Base-by-base conservation (phyloP, 176 grass and related monocot genomes). In the Aegilops umbellulata region DNA sequence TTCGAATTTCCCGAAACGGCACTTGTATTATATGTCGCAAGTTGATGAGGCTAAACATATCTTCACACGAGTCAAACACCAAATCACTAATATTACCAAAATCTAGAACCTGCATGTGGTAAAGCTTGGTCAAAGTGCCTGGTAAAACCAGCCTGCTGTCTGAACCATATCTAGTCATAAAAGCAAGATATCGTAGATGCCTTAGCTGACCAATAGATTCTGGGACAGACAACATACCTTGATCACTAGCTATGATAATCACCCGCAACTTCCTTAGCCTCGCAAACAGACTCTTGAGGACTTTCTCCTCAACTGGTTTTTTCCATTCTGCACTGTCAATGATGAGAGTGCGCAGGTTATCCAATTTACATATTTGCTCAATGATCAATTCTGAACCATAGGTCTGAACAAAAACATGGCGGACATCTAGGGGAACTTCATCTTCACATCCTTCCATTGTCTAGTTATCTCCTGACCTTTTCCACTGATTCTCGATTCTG, bases 51-150 rank as follows among this genome's bases (percentile, higher is more conserved):
- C 9, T 20, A 36, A 32, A 38, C 9, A 11, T 12, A 26, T 9
- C 39, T 74, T 74, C 70, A 74, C n/a, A 46, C 2, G 70, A 73
- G n/a, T 6, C 2, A 3, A 41, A 25, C 12, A 25, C 4, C 36
- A 73, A 23, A 15, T 2, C 0, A 1, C 0, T 0, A 1, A 4
- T 2, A 7, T 0, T 0, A 63, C 58, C 1, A 26, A 76, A 36
- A n/a, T 86, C 12, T 10, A 91, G 12, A 5, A 69, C 35, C 65
- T 67, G 90, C 53, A 91, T n/a, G 34, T 85, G 78, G 71, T 91
- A 91, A 83, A 90, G 80, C 69, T 68, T 78, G 15, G 4, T 73
- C 30, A 87, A 25, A 53, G 64, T 75, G 51, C 65, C 32, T 5
- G 89, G 89, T 9, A 91, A 34, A 71, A 74, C 15, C 10, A 49